These are phyloP conservation scores for Setomelanomma holmii DNA, from an alignment of 2,329 filamentous ascomycete species.

Conservation along the genomic window DNA sequence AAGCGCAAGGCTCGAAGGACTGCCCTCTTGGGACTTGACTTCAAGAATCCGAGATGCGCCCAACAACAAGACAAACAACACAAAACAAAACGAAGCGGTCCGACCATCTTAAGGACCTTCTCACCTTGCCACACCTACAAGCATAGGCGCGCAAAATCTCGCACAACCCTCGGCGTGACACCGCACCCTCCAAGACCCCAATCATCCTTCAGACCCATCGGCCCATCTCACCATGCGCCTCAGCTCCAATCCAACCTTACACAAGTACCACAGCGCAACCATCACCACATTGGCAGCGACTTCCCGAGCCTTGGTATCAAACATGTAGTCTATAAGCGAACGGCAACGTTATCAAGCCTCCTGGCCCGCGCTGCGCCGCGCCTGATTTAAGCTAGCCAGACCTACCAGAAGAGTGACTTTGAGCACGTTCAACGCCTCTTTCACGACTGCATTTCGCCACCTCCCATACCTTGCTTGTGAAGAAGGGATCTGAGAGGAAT, in stretches of 20 bases:
- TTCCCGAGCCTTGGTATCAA: background rate
- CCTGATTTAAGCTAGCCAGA: slow-evolving; percentile 14
- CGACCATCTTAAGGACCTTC: background rate
- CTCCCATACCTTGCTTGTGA: background rate
- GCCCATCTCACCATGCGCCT: slow-evolving; percentile 1
- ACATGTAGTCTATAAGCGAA: slow-evolving; percentile 4
- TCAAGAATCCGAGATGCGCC: no score
- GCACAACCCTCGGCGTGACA: slow-evolving; percentile 1
- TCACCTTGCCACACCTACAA: background rate
- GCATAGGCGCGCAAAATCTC: slow-evolving; percentile 13
- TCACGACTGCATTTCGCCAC: slow-evolving; percentile 8
- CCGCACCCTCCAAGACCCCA: slow-evolving; percentile 5
- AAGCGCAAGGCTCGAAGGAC: background rate
- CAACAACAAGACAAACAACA: background rate
- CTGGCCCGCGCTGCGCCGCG: slow-evolving; percentile 10
- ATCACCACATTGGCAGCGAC: slow-evolving; percentile 1
- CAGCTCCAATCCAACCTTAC: background rate
- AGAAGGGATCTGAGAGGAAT: background rate
- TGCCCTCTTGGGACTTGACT: background rate
- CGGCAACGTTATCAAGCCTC: slow-evolving; percentile 1
- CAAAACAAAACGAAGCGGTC: background rate
- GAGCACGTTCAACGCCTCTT: slow-evolving; percentile 25
- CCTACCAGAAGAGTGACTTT: slow-evolving; percentile 25
- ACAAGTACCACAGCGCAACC: background rate
- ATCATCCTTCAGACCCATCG: slow-evolving; percentile 2